Base-by-base conservation (phyloP, 208 protist species). In the Porcisia deanei region DNA sequence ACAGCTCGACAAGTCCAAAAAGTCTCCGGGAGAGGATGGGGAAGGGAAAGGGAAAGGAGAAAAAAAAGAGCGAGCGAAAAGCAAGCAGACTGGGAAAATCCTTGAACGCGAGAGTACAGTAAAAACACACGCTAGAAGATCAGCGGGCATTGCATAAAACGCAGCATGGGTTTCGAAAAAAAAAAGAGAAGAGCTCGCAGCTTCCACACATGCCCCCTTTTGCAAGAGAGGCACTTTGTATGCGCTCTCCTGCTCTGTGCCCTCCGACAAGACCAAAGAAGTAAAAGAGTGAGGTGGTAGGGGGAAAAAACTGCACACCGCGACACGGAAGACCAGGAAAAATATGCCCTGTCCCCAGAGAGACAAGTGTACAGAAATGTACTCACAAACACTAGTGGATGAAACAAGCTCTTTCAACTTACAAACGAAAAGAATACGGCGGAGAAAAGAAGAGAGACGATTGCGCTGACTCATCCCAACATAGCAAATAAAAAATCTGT, bases 81-180 rank as follows among this genome's bases (percentile, higher is more conserved):
- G 66, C 47, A 66, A 64, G 22, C 14, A 37, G 63, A 61, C 67
- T 7, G 82, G 14, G 10, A 2, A 43, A 25, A 45, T 1, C 34
- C 58, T 18, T 3, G 34, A 41, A 22, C 30, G 39, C 3, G 30
- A 4, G 4, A 20, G 16, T 20, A 43, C 30, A 30, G 30, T 30
- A 30, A 30, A 30, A 64, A 45, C 30, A 41, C 59, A 55, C 25
- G 25, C 77, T 70, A 71, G 66, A 71, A 49, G 39, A 49, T n/a
- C 16, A 45, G 39, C 16, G 25, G 10, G 2, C 20, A 47, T 16
- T 12, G 2, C 5, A 12, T 16, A 25, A 53, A 47, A 71, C 66
- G 7, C 47, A 57, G 14, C 22, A 55, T 18, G 47, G 47, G 47
- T 52, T 52, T 0, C 0, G 18, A 20, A 39, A 57, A n/a, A 30